Percentiles rank a stretch among this genome's conserved stretches.
phyloP scores from a whole-genome alignment of 305 asterid species.

The Coffea humblotiana region DNA sequence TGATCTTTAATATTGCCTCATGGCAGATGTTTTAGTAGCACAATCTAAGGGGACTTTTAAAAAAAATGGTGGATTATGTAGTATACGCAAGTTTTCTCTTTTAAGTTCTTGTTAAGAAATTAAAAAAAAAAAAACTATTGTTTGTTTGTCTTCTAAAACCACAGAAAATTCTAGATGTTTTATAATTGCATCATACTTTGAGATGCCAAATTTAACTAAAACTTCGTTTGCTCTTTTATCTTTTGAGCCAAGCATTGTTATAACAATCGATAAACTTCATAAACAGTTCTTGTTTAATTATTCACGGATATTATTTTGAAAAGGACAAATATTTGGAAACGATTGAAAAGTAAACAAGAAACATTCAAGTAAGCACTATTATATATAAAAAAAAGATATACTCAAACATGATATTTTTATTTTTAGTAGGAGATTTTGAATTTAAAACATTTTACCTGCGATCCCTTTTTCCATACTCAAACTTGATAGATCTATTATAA shows the following conservation, averaged over 20 bases:
- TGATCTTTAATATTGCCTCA: neutral
- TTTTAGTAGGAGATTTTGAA: no score
- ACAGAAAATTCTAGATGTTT: neutral
- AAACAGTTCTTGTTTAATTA: neutral
- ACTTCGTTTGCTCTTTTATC: neutral
- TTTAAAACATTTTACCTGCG: no score
- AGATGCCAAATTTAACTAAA: neutral
- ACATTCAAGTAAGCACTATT: no score
- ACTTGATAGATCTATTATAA: no score
- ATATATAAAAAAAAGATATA: no score
- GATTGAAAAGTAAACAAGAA: neutral
- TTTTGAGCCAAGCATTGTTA: neutral
- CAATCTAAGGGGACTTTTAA: neutral
- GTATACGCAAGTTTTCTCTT: neutral
- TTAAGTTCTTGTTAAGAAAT: neutral
- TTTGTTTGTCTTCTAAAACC: neutral
- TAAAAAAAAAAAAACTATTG: neutral
- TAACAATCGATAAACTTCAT: neutral
- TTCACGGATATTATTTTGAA: neutral
- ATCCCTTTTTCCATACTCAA: no score
- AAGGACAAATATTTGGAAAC: neutral
- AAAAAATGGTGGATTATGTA: no score
- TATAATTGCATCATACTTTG: neutral
- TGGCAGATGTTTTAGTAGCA: neutral
- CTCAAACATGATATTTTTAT: no score